Conservation (phyloP, 306 rosid genomes). For the Prunus fruticosa region DNA sequence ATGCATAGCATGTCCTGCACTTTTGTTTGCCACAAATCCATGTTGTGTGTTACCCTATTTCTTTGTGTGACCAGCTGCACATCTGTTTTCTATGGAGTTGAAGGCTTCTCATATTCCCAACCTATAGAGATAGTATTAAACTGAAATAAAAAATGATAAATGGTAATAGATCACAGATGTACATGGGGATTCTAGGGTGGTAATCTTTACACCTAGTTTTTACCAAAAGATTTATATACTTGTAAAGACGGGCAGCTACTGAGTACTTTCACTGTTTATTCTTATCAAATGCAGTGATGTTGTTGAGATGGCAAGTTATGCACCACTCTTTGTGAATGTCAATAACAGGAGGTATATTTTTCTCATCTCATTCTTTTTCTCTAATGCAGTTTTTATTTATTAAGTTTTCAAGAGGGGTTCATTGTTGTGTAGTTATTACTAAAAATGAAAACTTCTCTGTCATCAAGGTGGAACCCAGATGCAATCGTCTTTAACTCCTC, state of each 20-base stretch:
- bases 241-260: conserved; percentile 1
- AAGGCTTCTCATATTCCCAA: not conserved
- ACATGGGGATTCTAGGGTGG: not conserved
- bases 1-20: not conserved
- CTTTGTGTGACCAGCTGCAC: not conserved
- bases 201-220: not conserved
- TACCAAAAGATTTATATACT: not conserved
- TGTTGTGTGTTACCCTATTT: not conserved
- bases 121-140: not conserved
- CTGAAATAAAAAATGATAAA: not conserved
- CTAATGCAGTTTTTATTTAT: not conserved
- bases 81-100: not conserved
- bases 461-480: conserved; percentile 85
- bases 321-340: conserved; percentile 86
- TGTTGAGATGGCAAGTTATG: conserved; percentile 84
- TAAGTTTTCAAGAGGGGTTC: not conserved
- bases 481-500: conserved; percentile 84
- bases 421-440: conserved; percentile 14
- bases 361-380: not conserved
- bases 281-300: conserved; percentile 58
- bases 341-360: conserved; percentile 64
- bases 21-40: not conserved
- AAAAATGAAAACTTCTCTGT: conserved; percentile 24
- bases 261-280: not conserved
- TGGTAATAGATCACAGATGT: too few relatives aligned